Percentiles rank a stretch among this genome's conserved stretches.
phyloP scores from a whole-genome alignment of 306 rosid species.

The Cicer arietinum region DNA sequence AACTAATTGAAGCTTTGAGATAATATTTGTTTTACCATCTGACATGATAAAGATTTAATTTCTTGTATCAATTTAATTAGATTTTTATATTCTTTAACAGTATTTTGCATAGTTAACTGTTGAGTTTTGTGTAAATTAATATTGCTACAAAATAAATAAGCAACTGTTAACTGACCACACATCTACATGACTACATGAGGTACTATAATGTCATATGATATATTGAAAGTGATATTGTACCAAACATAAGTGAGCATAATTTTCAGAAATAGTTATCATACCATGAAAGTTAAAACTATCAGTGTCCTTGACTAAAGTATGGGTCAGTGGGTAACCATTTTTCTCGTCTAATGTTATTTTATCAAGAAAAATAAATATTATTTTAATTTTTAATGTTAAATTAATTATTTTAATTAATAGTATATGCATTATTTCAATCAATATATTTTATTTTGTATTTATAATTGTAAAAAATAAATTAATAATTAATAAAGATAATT shows the following conservation, averaged over 20 bases:
- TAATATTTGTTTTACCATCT: too few species aligned
- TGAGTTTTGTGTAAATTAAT: constrained; percentile 18
- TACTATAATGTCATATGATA: constrained; percentile 8
- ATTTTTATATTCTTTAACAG: too few species aligned
- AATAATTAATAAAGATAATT: too few species aligned
- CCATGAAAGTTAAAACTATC: constrained; percentile 37
- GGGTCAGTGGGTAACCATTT: constrained; percentile 26
- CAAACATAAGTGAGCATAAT: constrained; percentile 31
- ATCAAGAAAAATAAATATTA: too few species aligned
- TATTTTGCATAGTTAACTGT: neutral
- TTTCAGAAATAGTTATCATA: constrained; percentile 29
- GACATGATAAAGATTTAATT: too few species aligned
- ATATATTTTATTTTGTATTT: too few species aligned
- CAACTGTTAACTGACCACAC: constrained; percentile 37
- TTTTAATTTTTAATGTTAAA: too few species aligned
- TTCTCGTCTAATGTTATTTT: neutral
- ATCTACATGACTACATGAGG: constrained; percentile 25
- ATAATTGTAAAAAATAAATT: too few species aligned
- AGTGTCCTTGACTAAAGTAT: constrained; percentile 19
- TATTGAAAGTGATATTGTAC: constrained; percentile 47
- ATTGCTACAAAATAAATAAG: constrained; percentile 31
- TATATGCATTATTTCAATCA: too few species aligned
- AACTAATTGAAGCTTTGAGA: too few species aligned
- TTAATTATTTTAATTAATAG: too few species aligned
- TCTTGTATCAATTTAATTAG: too few species aligned